phyloP scores from a whole-genome alignment of 1,284 basidiomycete species.

The Microbotryomycetes sp. region DNA sequence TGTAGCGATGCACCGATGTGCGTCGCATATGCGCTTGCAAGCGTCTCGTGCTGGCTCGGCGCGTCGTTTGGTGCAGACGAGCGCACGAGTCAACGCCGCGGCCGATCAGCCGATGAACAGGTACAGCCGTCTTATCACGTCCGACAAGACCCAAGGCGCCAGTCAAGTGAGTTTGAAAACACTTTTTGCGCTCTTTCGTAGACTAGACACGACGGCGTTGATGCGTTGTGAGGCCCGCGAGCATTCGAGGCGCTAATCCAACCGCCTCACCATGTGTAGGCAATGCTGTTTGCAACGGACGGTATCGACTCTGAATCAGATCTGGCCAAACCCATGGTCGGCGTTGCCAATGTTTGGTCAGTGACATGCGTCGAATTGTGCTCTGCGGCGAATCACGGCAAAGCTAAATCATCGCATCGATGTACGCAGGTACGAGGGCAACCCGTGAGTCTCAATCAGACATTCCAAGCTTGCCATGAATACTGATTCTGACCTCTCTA shows the following conservation, averaged over 20 bases:
- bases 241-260: neutral
- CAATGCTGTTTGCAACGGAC: constrained; percentile 94
- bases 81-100: constrained; percentile 1
- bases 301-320: constrained; percentile 69
- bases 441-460: constrained; percentile 55
- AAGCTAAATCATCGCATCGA: neutral
- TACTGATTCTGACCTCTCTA: neutral
- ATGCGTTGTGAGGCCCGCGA: too few relatives aligned
- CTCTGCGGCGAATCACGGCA: neutral
- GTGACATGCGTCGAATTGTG: constrained; percentile 36
- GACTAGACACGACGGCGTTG: too few relatives aligned
- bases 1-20: neutral
- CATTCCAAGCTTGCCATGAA: neutral
- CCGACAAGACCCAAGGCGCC: constrained; percentile 85
- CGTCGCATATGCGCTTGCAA: neutral
- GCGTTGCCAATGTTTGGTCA: constrained; percentile 87
- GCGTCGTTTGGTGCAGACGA: neutral
- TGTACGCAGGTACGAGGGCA: constrained; percentile 69
- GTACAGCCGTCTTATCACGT: constrained; percentile 72
- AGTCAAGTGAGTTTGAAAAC: constrained; percentile 59
- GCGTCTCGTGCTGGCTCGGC: neutral
- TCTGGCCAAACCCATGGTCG: constrained; percentile 87
- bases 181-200: too few relatives aligned
- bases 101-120: constrained; percentile 55
- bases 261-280: too few relatives aligned